Evolutionary conservation across 176 grass and related monocot genomes (phyloP).

Genomic region (Oryza meyeriana): DNA sequence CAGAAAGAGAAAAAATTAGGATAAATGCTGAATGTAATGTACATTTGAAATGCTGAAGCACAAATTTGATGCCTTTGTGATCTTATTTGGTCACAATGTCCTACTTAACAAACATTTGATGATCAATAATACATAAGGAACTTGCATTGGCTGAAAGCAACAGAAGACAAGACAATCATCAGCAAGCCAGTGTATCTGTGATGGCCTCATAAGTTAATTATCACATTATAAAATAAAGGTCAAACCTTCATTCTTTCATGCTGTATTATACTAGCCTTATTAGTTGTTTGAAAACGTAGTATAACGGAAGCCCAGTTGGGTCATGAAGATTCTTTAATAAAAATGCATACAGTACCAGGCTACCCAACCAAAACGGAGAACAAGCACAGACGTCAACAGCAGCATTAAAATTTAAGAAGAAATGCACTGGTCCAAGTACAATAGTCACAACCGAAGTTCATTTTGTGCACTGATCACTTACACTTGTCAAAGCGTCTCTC

Average conservation of each 20-base stretch:
- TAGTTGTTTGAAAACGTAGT: too few species aligned
- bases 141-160: conserved; percentile 13
- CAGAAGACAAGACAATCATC: background rate
- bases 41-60: background rate
- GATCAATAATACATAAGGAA: background rate
- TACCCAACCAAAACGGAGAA: too few species aligned
- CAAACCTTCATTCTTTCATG: background rate
- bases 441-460: too few species aligned
- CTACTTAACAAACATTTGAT: background rate
- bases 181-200: background rate
- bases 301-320: too few species aligned
- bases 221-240: background rate
- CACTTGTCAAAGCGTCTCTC: background rate
- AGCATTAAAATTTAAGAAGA: too few species aligned
- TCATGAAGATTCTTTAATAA: too few species aligned
- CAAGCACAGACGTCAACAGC: too few species aligned
- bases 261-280: too few species aligned
- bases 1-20: background rate
- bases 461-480: too few species aligned
- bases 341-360: too few species aligned
- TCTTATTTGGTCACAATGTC: background rate
- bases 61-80: background rate
- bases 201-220: background rate
- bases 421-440: too few species aligned
- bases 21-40: background rate